Conservation (phyloP, 1,139 yeast species). For the Pichia inconspicua region DNA sequence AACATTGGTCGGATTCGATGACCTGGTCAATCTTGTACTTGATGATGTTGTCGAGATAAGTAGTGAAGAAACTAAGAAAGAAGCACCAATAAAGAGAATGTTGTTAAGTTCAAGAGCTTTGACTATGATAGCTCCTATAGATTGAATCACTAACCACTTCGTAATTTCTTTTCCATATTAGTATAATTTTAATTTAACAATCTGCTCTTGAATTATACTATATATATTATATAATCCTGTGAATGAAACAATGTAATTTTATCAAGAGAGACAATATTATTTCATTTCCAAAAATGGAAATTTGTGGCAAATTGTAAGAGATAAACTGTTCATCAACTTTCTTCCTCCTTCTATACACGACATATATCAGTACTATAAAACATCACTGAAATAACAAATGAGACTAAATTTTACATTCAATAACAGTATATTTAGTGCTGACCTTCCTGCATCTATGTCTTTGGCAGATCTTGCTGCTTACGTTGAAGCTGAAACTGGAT, state of each 20-base stretch:
- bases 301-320: conserved; percentile 1
- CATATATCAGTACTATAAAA: background rate
- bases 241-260: no score
- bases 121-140: conserved; percentile 62
- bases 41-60: conserved; percentile 67
- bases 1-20: conserved; percentile 85
- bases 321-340: background rate
- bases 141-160: conserved; percentile 14
- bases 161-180: background rate
- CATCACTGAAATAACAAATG: conserved; percentile 1
- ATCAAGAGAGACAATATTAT: no score
- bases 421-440: conserved; percentile 4
- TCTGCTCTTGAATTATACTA: no score
- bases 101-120: conserved; percentile 83
- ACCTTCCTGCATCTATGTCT: conserved; percentile 47
- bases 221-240: no score
- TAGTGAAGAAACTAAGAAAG: conserved; percentile 25
- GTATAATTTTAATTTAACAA: background rate
- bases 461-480: conserved; percentile 69
- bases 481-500: conserved; percentile 59
- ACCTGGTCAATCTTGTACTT: conserved; percentile 86
- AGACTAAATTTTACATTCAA: conserved; percentile 8
- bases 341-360: background rate
- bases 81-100: conserved; percentile 42
- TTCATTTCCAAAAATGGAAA: conserved; percentile 2